phyloP scores from a whole-genome alignment of 768 basidiomycete species.

The Tylopilus cervinicoccineus region DNA sequence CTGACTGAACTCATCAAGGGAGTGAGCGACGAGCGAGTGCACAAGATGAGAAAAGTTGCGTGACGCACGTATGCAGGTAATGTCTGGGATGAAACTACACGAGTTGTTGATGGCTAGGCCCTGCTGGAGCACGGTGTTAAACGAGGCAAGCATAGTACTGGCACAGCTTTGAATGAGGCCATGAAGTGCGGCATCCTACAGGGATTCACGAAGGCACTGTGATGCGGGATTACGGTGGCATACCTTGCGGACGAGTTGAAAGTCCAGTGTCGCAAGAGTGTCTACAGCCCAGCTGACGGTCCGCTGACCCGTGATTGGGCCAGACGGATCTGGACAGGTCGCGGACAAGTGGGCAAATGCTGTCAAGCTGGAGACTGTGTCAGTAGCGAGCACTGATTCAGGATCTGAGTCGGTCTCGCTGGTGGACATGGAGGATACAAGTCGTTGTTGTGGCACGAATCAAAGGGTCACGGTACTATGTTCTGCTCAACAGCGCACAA shows the following conservation, averaged over 20 bases:
- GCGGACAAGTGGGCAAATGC: constrained; percentile 19
- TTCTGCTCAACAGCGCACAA: too few relatives aligned
- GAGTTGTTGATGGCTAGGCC: neutral
- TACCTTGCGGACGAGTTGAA: constrained; percentile 29
- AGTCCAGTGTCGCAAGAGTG: constrained; percentile 26
- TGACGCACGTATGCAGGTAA: constrained; percentile 22
- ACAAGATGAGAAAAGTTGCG: neutral
- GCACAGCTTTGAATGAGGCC: constrained; percentile 34
- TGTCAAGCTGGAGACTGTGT: constrained; percentile 14
- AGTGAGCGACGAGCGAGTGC: constrained; percentile 12
- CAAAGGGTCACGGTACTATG: constrained; percentile 1
- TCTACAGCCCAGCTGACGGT: constrained; percentile 24
- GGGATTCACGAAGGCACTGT: neutral
- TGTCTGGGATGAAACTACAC: constrained; percentile 7
- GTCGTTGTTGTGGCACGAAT: neutral
- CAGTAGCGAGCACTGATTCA: constrained; percentile 26
- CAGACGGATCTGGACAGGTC: constrained; percentile 3
- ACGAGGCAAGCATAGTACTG: constrained; percentile 27
- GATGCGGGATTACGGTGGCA: neutral
- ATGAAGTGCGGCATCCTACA: constrained; percentile 34
- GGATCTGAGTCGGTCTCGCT: constrained; percentile 62
- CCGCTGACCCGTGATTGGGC: neutral
- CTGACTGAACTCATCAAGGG: constrained; percentile 25
- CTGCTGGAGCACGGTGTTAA: constrained; percentile 24
- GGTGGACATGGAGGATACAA: constrained; percentile 25